Percentiles rank a stretch among this genome's conserved stretches.
Evolutionary conservation across 768 basidiomycete genomes (phyloP).

Genomic region (Hygrophoropsis aurantiaca): DNA sequence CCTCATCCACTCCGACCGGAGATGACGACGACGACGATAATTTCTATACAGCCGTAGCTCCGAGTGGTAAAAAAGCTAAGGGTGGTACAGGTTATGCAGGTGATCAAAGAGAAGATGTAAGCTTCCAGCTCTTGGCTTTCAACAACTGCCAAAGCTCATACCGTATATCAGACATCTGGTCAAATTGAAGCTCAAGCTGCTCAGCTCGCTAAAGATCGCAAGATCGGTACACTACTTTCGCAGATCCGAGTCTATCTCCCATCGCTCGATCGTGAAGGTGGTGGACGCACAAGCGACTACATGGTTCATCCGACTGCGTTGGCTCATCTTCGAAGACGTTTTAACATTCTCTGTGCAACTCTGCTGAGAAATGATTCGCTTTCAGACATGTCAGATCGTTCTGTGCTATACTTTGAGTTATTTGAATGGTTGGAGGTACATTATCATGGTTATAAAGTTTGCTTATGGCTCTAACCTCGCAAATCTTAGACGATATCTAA

Average conservation of each 20-base stretch:
- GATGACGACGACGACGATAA: conserved; percentile 58
- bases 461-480: conserved; percentile 4
- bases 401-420: conserved; percentile 81
- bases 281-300: conserved; percentile 84
- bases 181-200: conserved; percentile 72
- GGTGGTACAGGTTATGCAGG: conserved; percentile 90
- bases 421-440: conserved; percentile 89
- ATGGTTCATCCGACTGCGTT: conserved; percentile 90
- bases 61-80: conserved; percentile 68
- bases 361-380: conserved; percentile 90
- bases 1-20: conserved; percentile 22
- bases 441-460: conserved; percentile 1
- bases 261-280: conserved; percentile 70
- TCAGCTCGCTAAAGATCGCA: conserved; percentile 76
- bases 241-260: conserved; percentile 84
- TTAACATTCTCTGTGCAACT: conserved; percentile 84
- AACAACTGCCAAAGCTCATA: conserved; percentile 9
- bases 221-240: conserved; percentile 64
- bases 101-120: conserved; percentile 79
- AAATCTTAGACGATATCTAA: conserved; percentile 77
- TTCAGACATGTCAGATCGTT: conserved; percentile 90
- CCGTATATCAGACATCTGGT: conserved; percentile 63
- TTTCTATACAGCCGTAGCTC: conserved; percentile 39
- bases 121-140: conserved; percentile 25
- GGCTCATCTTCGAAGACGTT: conserved; percentile 87